Conservation (phyloP, 225 moss, liverwort and hornwort genomes). For the Antitrichia curtipendula region DNA sequence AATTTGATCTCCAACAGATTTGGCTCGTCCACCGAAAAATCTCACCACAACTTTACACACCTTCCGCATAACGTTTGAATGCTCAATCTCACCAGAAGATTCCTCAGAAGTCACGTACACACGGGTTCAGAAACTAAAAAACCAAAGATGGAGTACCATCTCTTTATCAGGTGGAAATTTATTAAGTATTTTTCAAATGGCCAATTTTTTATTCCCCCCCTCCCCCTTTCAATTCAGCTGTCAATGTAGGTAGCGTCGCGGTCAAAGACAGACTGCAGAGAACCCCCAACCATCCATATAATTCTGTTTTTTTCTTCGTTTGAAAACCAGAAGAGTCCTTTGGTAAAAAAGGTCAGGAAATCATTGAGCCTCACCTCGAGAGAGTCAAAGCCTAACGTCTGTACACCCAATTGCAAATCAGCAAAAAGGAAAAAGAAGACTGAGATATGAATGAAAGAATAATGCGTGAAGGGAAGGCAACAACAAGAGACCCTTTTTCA, state of each 20-base stretch:
- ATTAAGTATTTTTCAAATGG: background rate
- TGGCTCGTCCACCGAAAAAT: background rate
- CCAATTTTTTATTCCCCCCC: background rate
- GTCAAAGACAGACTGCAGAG: background rate
- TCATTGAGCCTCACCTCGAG: background rate
- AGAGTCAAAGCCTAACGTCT: background rate
- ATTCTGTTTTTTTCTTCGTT: background rate
- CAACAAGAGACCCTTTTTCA: background rate
- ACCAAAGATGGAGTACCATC: background rate
- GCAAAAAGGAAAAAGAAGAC: too few relatives aligned
- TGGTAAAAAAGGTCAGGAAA: background rate
- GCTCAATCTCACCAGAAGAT: background rate
- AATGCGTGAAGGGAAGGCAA: background rate
- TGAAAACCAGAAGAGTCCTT: background rate
- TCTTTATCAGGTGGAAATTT: background rate
- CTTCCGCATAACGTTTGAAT: background rate
- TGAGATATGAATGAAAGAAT: background rate
- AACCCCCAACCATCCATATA: background rate
- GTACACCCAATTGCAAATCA: background rate
- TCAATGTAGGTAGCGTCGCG: background rate
- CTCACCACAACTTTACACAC: background rate
- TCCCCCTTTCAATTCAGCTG: background rate
- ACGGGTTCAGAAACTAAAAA: background rate
- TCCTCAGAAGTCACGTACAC: background rate
- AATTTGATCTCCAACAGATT: background rate